Percentiles rank a stretch among this genome's conserved stretches.
These are phyloP conservation scores for Pholiota molesta DNA, from an alignment of 768 basidiomycete species.

Conservation along the genomic window DNA sequence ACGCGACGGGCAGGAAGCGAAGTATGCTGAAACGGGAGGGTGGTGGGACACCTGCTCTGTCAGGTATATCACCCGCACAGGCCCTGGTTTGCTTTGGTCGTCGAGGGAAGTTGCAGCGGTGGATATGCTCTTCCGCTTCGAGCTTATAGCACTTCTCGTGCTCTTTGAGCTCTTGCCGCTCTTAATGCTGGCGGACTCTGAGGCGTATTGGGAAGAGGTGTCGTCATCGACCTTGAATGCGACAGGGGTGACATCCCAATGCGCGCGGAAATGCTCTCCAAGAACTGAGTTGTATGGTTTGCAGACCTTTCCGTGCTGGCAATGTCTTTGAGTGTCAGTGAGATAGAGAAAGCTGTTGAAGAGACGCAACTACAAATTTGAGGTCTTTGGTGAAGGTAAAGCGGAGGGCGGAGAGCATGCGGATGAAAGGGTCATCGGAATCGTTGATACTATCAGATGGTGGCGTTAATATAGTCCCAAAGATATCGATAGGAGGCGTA, in stretches of 20 bases:
- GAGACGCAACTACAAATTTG: conserved; percentile 76
- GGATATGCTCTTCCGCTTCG: conserved; percentile 55
- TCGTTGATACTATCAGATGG: conserved; percentile 76
- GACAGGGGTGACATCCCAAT: conserved; percentile 80
- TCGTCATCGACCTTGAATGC: conserved; percentile 49
- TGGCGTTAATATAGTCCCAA: neutral
- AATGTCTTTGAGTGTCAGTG: conserved; percentile 1
- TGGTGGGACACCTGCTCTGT: conserved; percentile 98
- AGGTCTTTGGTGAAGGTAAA: conserved; percentile 93
- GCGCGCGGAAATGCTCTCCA: conserved; percentile 87
- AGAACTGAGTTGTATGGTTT: conserved; percentile 92
- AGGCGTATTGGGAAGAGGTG: conserved; percentile 25
- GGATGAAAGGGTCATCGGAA: conserved; percentile 87
- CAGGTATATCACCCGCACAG: conserved; percentile 73
- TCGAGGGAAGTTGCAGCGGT: conserved; percentile 56
- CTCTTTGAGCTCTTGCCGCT: conserved; percentile 66
- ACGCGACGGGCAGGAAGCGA: conserved; percentile 74
- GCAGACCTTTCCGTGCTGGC: conserved; percentile 86
- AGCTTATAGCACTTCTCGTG: conserved; percentile 54
- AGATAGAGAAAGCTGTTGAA: conserved; percentile 9
- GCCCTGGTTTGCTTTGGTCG: conserved; percentile 35
- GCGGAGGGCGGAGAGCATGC: conserved; percentile 90
- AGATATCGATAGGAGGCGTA: conserved; percentile 40
- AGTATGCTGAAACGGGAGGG: conserved; percentile 90
- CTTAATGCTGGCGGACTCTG: conserved; percentile 61